Conservation (phyloP, 805 yeast genomes). For the Candida nanaspora region DNA sequence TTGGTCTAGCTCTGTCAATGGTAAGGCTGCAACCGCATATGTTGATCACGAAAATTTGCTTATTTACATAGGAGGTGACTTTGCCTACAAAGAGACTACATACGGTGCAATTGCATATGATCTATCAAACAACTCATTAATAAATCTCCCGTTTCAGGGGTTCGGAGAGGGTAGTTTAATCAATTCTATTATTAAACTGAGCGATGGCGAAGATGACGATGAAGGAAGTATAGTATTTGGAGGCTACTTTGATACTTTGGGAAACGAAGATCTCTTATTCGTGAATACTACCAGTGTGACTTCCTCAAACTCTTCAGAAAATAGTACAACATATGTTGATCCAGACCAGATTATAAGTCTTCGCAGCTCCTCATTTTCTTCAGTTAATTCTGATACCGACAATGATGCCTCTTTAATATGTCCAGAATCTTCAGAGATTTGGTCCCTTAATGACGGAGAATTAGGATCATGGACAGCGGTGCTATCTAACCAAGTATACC, state of each 20-base stretch:
- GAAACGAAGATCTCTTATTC: constrained; percentile 36
- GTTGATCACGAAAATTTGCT: constrained; percentile 40
- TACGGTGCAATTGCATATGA: constrained; percentile 64
- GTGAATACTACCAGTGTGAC: constrained; percentile 25
- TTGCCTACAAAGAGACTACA: constrained; percentile 41
- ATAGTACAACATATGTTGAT: constrained; percentile 30
- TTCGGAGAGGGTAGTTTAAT: constrained; percentile 55
- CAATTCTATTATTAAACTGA: constrained; percentile 51
- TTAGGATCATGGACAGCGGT: constrained; percentile 62
- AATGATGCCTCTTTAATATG: constrained; percentile 41
- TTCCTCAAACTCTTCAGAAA: constrained; percentile 26
- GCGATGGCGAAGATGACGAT: constrained; percentile 28
- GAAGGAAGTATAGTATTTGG: constrained; percentile 63
- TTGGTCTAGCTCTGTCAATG: constrained; percentile 26
- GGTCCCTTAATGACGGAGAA: constrained; percentile 43
- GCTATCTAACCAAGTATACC: constrained; percentile 49
- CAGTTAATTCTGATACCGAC: constrained; percentile 33
- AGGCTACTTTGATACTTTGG: constrained; percentile 64
- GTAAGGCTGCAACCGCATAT: constrained; percentile 36
- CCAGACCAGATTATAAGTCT: constrained; percentile 59
- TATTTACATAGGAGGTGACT: constrained; percentile 77
- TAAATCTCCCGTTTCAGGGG: constrained; percentile 64
- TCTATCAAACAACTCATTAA: constrained; percentile 30
- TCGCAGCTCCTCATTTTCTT: constrained; percentile 44
- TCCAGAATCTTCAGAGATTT: constrained; percentile 38